Base-by-base conservation (phyloP, 768 basidiomycete genomes). In the Agrocybe praecox region DNA sequence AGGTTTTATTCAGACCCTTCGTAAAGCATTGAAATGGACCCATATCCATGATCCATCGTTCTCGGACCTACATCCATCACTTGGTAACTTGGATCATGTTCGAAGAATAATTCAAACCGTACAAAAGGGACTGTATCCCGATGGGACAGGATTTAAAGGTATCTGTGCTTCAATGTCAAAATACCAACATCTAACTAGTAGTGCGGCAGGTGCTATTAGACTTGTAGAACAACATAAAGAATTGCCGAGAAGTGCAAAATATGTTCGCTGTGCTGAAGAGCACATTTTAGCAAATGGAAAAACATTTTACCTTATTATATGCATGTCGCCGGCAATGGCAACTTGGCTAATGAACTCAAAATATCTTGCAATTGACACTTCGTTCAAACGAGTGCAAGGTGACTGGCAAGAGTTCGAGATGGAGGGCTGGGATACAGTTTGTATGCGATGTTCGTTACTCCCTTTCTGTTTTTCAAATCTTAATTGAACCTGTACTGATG, bases 261-360 rank as follows among this genome's bases (percentile, higher is more conserved):
- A 29, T 9, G 26, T 29, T 5, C 26, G 26, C 26, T 40, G 36
- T 14, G 36, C 36, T 12, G 36, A 40, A 40, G n/a, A 21, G 2
- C 53, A 64, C 23, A 46, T 29, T 0, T 18, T 67, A 4, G 33
- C 49, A 22, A 34, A 54, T 33, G 52, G 56, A 19, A 52, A 26
- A 24, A 26, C n/a, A 1, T 57, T 57, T 29, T 17, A 46, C 12
- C 32, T 52, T 17, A 24, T 65, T n/a, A 62, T 70, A 10, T 70
- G 69, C 48, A 69, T 70, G 68, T 56, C 60, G 15, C 44, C 43
- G 0, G 23, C 36, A 7, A 67, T 69, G 67, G 62, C 66, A 2
- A 11, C 11, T 2, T 42, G 53, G 12, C 59, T 69, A 4, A 47
- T 64, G 54, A 46, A 46, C 7, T 15, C 56, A 15, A 22, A 46